Percentiles rank a stretch among this genome's conserved stretches.
Conservation (phyloP, 345 rosid genomes). For the Ailanthus altissimus region DNA sequence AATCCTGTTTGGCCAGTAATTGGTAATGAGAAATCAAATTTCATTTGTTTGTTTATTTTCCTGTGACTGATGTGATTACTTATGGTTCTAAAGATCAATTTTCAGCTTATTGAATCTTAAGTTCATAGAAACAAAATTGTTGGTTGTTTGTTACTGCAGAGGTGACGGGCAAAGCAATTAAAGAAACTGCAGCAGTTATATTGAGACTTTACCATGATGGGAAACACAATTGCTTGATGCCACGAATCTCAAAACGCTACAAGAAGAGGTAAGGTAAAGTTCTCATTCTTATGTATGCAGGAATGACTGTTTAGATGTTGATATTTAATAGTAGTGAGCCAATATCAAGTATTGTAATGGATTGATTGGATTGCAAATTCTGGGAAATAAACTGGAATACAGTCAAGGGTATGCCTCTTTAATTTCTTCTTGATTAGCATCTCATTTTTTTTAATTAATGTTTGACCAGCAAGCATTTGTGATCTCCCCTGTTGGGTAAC, state of each 20-base stretch:
- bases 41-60: not conserved
- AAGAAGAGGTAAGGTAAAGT: conserved; percentile 28
- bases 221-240: conserved; percentile 66
- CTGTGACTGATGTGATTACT: not conserved
- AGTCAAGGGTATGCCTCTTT: conserved; percentile 1
- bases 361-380: conserved; percentile 15
- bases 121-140: not conserved
- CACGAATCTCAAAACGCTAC: conserved; percentile 74
- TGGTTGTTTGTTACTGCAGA: conserved; percentile 49
- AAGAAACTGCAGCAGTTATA: conserved; percentile 86
- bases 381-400: not conserved
- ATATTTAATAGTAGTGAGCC: not conserved
- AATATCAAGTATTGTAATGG: conserved; percentile 6
- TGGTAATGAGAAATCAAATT: conserved; percentile 40
- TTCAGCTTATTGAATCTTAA: conserved; percentile 14
- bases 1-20: conserved; percentile 89
- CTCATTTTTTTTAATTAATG: not conserved
- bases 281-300: conserved; percentile 18
- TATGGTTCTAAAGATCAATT: conserved; percentile 1
- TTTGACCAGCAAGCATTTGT: too few species aligned
- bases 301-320: conserved; percentile 5
- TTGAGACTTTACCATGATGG: conserved; percentile 76
- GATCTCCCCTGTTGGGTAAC: too few species aligned
- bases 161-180: conserved; percentile 88
- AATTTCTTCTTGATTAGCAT: not conserved